Percentiles rank a stretch among this genome's conserved stretches.
Evolutionary conservation across 208 protist species (phyloP).

Genomic region (Naegleria gruberi): DNA sequence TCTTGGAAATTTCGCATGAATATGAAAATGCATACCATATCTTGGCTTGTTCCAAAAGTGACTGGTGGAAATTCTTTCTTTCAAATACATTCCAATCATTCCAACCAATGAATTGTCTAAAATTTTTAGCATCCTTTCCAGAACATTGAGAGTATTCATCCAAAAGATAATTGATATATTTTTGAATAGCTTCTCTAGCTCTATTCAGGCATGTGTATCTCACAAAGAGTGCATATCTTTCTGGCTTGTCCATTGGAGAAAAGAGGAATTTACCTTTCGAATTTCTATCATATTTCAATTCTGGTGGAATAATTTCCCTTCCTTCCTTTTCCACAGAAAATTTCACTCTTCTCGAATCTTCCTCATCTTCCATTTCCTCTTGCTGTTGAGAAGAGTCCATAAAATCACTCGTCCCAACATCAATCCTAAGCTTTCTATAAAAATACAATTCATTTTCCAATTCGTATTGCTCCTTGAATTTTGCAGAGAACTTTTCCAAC

Average conservation of each 20-base stretch:
- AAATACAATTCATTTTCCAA: not conserved
- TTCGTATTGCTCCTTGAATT: not conserved
- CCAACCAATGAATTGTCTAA: not conserved
- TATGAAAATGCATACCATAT: not conserved
- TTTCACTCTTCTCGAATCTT: not conserved
- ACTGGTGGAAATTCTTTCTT: not conserved
- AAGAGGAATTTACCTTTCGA: not conserved
- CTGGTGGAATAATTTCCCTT: not conserved
- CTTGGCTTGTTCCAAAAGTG: not conserved
- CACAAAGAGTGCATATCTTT: not conserved
- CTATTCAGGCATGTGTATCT: not conserved
- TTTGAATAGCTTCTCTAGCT: not conserved
- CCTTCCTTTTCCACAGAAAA: not conserved
- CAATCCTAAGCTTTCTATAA: not conserved
- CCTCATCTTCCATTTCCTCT: not conserved
- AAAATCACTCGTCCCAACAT: not conserved
- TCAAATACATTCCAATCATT: not conserved
- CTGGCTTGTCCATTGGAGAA: not conserved
- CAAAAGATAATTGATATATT: not conserved
- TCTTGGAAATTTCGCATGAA: not conserved
- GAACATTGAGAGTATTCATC: not conserved
- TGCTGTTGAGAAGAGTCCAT: too few relatives aligned
- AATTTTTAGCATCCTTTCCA: not conserved
- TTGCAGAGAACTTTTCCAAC: not conserved
- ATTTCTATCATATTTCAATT: not conserved